A percentile compares a stretch with the other conserved stretches of the same genome.
These are phyloP conservation scores for Alternaria panax DNA, from an alignment of 2,329 filamentous ascomycete genomes.

Conservation along the genomic window DNA sequence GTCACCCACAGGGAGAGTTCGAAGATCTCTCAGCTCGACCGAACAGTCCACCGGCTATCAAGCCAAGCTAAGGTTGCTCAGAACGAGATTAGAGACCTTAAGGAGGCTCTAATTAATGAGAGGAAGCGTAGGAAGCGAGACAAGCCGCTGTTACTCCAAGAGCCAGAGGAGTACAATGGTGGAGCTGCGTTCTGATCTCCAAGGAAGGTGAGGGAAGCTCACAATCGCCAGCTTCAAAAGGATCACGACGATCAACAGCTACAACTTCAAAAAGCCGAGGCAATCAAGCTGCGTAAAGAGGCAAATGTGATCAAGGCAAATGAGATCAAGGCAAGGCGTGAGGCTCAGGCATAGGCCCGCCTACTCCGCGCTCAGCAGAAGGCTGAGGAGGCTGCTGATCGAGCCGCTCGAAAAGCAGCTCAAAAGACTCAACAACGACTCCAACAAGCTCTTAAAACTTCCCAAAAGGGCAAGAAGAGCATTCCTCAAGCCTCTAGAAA, in stretches of 20 bases:
- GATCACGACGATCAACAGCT: background rate
- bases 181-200: slow-evolving; percentile 13
- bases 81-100: background rate
- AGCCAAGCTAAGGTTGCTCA: slow-evolving; percentile 1
- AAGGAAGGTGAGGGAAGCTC: slow-evolving; percentile 7
- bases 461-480: background rate
- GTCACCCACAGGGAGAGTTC: background rate
- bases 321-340: background rate
- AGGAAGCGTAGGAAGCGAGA: background rate
- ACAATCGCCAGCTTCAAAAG: background rate
- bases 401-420: background rate
- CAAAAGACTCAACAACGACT: background rate
- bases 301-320: background rate
- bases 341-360: background rate
- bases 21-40: background rate
- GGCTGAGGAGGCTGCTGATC: background rate
- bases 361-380: background rate
- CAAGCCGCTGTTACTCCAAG: slow-evolving; percentile 2
- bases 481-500: background rate
- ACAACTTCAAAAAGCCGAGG: background rate
- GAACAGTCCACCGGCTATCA: background rate
- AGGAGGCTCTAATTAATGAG: slow-evolving; percentile 6
- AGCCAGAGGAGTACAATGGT: slow-evolving; percentile 6
- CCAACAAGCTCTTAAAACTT: background rate
- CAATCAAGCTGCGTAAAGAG: background rate